Evolutionary conservation across 2,329 filamentous ascomycete genomes (phyloP).

Genomic region (Aspergillus vadensis): DNA sequence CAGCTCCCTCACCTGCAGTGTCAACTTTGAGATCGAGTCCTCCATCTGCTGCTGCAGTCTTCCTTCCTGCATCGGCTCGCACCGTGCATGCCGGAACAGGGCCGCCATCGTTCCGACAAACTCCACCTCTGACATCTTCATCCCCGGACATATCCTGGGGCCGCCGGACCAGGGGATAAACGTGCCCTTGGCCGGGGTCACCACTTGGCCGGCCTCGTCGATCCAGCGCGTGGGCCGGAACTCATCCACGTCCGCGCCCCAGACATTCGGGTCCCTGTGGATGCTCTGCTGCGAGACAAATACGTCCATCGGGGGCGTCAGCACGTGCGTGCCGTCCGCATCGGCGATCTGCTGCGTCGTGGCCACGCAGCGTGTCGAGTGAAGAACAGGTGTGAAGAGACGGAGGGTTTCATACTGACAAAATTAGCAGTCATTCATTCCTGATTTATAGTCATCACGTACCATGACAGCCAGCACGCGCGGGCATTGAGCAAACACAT

Average conservation of each 20-base stretch:
- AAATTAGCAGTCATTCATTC: background rate
- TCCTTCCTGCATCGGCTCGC: constrained; percentile 13
- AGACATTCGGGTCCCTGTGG: constrained; percentile 3
- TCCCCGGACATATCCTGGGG: constrained; percentile 54
- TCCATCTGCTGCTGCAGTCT: background rate
- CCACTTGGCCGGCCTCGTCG: constrained; percentile 26
- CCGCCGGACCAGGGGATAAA: constrained; percentile 55
- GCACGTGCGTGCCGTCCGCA: constrained; percentile 26
- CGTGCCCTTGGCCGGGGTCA: constrained; percentile 42
- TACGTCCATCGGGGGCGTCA: constrained; percentile 38
- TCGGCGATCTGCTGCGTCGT: constrained; percentile 34
- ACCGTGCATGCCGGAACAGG: constrained; percentile 38
- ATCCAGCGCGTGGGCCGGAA: constrained; percentile 18
- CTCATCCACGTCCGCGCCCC: constrained; percentile 4
- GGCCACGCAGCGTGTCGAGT: constrained; percentile 39
- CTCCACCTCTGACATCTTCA: constrained; percentile 60
- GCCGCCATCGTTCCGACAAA: constrained; percentile 52
- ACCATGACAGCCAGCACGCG: constrained; percentile 55
- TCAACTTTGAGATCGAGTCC: background rate
- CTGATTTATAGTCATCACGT: constrained; percentile 6
- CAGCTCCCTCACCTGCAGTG: constrained; percentile 7
- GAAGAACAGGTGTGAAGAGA: constrained; percentile 43
- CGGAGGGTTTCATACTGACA: constrained; percentile 46
- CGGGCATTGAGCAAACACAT: constrained; percentile 47
- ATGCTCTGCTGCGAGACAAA: constrained; percentile 20